Evolutionary conservation across 805 yeast species (phyloP), one percentile per base, ranked within the genome.

Genomic region (Kodamaea neixiangensis): DNA sequence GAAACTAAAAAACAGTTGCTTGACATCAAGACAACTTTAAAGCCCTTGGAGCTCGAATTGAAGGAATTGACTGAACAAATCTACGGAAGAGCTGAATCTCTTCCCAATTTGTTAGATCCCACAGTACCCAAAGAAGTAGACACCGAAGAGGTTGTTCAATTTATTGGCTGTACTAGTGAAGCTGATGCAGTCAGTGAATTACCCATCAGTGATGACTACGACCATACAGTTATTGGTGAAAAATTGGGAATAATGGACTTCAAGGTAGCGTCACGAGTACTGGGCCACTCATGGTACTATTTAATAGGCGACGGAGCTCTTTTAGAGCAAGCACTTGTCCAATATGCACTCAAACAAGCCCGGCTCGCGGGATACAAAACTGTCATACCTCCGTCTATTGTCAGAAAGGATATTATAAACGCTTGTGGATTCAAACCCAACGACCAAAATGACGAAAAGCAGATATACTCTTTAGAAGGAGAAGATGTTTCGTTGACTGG

Each of bases 371-470:
- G 96, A 0, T 94, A 88, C 69, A 67, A 68, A 31, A 79, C 86
- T 78, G 81, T 85, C 7, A 66, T 81, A 9, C 97, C 98, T 0
- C 99, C 99, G 1, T 81, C 96, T 0, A 81, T 94, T 13, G 96
- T 92, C 2, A 81, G 87, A 57, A 73, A 82, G 15, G 96, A 88
- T 54, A 73, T 89, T 4, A 83, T 92, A 0, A 73, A 78, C 56
- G 97, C 97, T 0, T 94, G 99, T 73, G 99, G 99, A 0, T 94
- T 92, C 71, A 83, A 86, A 61, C 99, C 99, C 10, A 81, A 96
- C 53, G 98, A 94, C 62, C 85, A 83, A 58, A 87, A 87, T 57
- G 83, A 84, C 53, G 97, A 91, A 61, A 84, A 84, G 46, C 99
- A 94, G 64, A 86, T 90, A 0, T 94, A 92, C 65, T 79, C 79